These are phyloP conservation scores for Ciborinia camelliae DNA, from an alignment of 2,329 filamentous ascomycete species.

Conservation along the genomic window DNA sequence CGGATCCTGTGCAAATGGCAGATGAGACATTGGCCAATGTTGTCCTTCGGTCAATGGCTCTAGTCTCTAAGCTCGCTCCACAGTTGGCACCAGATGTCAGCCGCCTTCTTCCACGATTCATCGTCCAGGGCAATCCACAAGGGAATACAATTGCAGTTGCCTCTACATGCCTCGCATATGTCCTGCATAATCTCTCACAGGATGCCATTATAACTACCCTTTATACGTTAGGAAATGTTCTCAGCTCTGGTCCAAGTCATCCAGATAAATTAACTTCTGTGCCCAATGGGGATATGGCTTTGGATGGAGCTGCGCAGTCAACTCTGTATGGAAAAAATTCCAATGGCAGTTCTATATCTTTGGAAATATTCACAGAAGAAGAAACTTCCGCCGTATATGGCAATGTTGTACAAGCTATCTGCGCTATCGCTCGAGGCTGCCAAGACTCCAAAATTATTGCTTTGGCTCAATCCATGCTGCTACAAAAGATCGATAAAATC, in stretches of 20 bases:
- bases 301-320: conserved; percentile 45
- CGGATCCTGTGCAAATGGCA: conserved; percentile 77
- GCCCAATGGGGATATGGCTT: conserved; percentile 52
- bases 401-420: conserved; percentile 93
- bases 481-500: conserved; percentile 92
- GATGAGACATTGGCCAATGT: conserved; percentile 73
- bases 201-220: conserved; percentile 93
- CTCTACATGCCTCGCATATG: conserved; percentile 78
- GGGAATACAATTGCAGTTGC: conserved; percentile 70
- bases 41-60: conserved; percentile 75
- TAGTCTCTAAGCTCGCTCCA: conserved; percentile 73
- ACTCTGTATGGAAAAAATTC: conserved; percentile 56
- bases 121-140: conserved; percentile 76
- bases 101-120: conserved; percentile 76
- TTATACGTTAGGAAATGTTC: conserved; percentile 92
- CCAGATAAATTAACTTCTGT: conserved; percentile 44
- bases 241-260: conserved; percentile 64
- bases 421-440: conserved; percentile 77
- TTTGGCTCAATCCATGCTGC: conserved; percentile 87
- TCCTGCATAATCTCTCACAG: conserved; percentile 78
- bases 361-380: conserved; percentile 71
- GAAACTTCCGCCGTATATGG: conserved; percentile 74
- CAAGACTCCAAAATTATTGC: conserved; percentile 90
- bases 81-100: conserved; percentile 72
- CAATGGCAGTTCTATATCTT: conserved; percentile 73